Base-by-base conservation (phyloP, 2,329 filamentous ascomycete genomes). In the Xylariaceae sp. region DNA sequence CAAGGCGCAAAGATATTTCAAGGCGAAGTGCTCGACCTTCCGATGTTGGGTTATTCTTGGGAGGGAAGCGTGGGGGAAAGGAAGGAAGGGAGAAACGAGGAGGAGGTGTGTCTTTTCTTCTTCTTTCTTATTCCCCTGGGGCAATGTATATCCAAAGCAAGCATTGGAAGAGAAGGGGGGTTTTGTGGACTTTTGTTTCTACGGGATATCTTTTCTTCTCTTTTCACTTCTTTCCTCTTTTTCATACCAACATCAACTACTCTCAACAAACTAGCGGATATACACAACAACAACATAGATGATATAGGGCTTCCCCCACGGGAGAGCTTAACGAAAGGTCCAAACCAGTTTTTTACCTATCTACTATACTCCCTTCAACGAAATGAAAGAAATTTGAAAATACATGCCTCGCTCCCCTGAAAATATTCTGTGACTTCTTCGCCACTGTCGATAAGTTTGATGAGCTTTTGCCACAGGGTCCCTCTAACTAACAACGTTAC, bases 21-120 rank as follows among this genome's bases (percentile, higher is more conserved):
- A 64, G 65, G 63, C 66, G 66, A 70, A 70, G 68, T 67, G 66
- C 65, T 72, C 70, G 66, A 64, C 69, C 67, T 66, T 61, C 56
- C 60, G 55, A 55, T 59, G 23, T 30, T 30, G 23, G 23, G 55
- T 59, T 55, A 61, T 63, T 63, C 47, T 60, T 60, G 48, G 18
- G 15, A 17, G 44, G 23, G 23, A 30, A 30, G 23, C 23, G 23
- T 30, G 23, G 23, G 23, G 23, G 23, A 5, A 30, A 30, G 23
- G 23, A 18, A 18, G 17, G 23, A 30, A 30, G 23, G 23, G 23
- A 30, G 23, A 30, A 30, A 30, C 23, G 23, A 30, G 23, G 23
- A 30, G 10, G 15, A 15, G 44, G 44, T 18, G 44, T 47, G 7
- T n/a, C 44, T 47, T 18, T 47, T 47, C 37, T 61, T 47, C 37